Evolutionary conservation across 495 filamentous ascomycete species (phyloP), one percentile per base, ranked within the genome.

Genomic region (Cairneyella variabilis): DNA sequence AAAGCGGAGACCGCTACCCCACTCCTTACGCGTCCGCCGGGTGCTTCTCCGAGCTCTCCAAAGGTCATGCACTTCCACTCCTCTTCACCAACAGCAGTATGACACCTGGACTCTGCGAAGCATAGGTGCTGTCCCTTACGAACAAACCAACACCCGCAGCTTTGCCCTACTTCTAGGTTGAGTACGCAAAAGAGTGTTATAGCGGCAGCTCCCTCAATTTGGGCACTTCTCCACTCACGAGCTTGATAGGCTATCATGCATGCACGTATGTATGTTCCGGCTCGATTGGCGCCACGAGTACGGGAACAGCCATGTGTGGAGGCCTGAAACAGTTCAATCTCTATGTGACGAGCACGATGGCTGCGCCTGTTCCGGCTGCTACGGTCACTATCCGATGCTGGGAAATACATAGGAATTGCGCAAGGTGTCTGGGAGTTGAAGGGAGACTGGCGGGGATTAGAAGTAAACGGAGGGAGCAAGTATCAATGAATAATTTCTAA

Each of bases 141-240:
- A 26, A 18, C 9, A 26, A 51, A 11, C 54, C 57, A 4, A 23
- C 32, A 10, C 57, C 61, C 5, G 56, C 50, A 11, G 26, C 53
- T 20, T 22, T 58, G 10, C 53, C 49, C 9, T 64, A 64, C 37
- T 38, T 58, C 21, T 51, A 21, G 16, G 20, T 64, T 23, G 61
- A 64, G 47, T 60, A 64, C 42, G 53, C 58, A 17, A 36, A 55
- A n/a, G 50, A 64, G 42, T 64, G 61, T 54, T 64, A 64, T 40
- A 58, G 61, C 18, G 61, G 57, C 14, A 43, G 32, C 1, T 45
- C 12, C 25, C 50, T 60, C 23, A 27, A 54, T 23, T 64, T 64
- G 44, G 16, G 37, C 10, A 42, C 53, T 37, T 46, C 37, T 21
- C 45, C 54, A 16, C 53, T 61, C 11, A 61, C 61, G 14, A 45